A percentile compares a stretch with the other conserved stretches of the same genome.
Conservation (phyloP, 2,329 filamentous ascomycete species). For the Whalleya microplaca region DNA sequence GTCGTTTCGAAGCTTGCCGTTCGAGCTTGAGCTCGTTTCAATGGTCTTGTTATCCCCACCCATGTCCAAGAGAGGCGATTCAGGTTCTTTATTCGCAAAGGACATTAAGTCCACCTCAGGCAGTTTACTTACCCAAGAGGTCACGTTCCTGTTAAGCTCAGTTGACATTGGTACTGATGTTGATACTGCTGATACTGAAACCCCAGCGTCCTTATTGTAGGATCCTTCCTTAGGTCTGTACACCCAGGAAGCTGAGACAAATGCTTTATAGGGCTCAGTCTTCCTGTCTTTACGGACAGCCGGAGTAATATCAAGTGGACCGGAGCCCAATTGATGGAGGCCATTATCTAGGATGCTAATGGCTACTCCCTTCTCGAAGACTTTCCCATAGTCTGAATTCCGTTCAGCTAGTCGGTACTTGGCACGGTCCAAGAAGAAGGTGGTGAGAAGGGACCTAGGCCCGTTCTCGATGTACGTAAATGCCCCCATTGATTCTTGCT, state of each 20-base stretch:
- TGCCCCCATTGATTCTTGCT: slow-evolving; percentile 12
- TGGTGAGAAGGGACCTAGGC: slow-evolving; percentile 7
- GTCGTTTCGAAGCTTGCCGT: not conserved
- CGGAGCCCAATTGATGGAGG: not conserved
- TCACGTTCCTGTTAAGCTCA: not conserved
- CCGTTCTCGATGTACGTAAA: slow-evolving; percentile 26
- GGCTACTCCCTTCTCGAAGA: slow-evolving; percentile 24
- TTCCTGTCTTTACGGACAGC: not conserved
- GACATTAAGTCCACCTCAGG: not conserved
- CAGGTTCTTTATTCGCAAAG: not conserved
- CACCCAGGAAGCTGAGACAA: not conserved
- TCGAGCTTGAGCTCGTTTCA: not conserved
- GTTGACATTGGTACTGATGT: not conserved
- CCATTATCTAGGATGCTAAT: slow-evolving; percentile 3
- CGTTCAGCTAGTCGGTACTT: slow-evolving; percentile 1
- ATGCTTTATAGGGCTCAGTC: slow-evolving; percentile 5
- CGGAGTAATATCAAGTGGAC: not conserved
- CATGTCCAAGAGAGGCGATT: not conserved
- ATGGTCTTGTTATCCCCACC: not conserved
- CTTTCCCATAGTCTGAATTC: slow-evolving; percentile 11
- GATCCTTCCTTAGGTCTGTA: slow-evolving; percentile 9
- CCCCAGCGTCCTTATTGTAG: not conserved
- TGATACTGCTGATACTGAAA: not conserved
- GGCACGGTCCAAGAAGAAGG: slow-evolving; percentile 28
- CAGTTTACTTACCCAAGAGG: not conserved